Conservation (phyloP, 2,329 filamentous ascomycete genomes). For the Colletotrichum sojae region DNA sequence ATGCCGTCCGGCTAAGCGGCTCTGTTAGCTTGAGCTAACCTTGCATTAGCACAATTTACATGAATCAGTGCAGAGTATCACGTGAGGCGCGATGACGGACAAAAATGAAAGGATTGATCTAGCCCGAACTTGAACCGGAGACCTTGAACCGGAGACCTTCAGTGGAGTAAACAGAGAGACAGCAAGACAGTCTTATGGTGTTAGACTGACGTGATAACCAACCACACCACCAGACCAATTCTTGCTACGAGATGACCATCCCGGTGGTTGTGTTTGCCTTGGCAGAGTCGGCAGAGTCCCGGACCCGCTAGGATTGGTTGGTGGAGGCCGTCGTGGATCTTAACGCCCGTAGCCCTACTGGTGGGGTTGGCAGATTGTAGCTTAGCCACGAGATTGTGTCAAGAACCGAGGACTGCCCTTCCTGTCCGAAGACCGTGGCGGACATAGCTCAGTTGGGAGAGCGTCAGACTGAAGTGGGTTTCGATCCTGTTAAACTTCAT, state of each 20-base stretch:
- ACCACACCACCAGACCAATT: slow-evolving; percentile 54
- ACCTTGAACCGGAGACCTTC: slow-evolving; percentile 38
- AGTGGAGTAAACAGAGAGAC: neutral
- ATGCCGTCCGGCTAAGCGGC: neutral
- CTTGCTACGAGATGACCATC: neutral
- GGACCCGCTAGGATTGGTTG: neutral
- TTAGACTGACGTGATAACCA: slow-evolving; percentile 66
- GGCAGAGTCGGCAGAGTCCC: neutral
- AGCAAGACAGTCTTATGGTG: slow-evolving; percentile 37
- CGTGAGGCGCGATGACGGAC: neutral
- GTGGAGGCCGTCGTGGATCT: neutral
- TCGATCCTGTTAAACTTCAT: slow-evolving; percentile 5
- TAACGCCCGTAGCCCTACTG: slow-evolving; percentile 11
- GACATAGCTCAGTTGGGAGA: slow-evolving; percentile 38
- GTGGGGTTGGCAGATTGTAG: neutral
- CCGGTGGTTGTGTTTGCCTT: neutral
- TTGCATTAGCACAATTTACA: neutral
- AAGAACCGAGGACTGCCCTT: rapidly evolving
- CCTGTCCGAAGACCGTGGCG: slow-evolving; percentile 10
- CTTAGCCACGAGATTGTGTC: neutral
- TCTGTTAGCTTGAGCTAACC: neutral
- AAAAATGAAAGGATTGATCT: slow-evolving; percentile 13
- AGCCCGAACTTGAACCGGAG: slow-evolving; percentile 35
- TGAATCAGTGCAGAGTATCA: neutral
- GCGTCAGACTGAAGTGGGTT: slow-evolving; percentile 33